A percentile compares a stretch with the other conserved stretches of the same genome.
These are phyloP conservation scores for Suillus cothurnatus DNA, from an alignment of 768 basidiomycete genomes.

Conservation along the genomic window DNA sequence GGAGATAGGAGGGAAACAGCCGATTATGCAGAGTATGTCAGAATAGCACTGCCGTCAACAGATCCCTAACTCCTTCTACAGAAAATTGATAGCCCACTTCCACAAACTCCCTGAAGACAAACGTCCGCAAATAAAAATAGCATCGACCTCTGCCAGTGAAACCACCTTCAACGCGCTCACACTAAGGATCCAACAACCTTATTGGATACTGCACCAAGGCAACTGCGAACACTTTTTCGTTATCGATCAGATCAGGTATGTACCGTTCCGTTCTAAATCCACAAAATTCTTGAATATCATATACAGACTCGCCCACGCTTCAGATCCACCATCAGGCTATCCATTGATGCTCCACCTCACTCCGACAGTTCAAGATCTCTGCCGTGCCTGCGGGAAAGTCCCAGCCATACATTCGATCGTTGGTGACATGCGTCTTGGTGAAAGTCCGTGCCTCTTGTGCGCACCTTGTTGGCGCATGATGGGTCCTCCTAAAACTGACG, in stretches of 20 bases:
- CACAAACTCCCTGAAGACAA: slow-evolving; percentile 34
- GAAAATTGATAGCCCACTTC: slow-evolving; percentile 49
- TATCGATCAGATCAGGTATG: slow-evolving; percentile 71
- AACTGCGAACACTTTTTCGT: slow-evolving; percentile 82
- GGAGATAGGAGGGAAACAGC: slow-evolving; percentile 48
- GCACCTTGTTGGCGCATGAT: slow-evolving; percentile 72
- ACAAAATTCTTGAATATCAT: slow-evolving; percentile 1
- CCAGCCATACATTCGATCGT: slow-evolving; percentile 70
- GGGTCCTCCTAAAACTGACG: slow-evolving; percentile 50
- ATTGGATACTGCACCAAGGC: slow-evolving; percentile 80
- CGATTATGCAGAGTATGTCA: slow-evolving; percentile 64
- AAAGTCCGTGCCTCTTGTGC: slow-evolving; percentile 78
- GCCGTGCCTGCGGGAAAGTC: slow-evolving; percentile 69
- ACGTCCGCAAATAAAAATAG: slow-evolving; percentile 37
- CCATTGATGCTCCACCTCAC: slow-evolving; percentile 70
- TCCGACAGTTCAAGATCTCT: slow-evolving; percentile 60
- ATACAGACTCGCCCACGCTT: slow-evolving; percentile 56
- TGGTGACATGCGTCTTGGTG: slow-evolving; percentile 73
- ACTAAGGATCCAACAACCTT: slow-evolving; percentile 71
- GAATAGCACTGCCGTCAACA: background rate
- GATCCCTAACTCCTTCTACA: slow-evolving; percentile 23
- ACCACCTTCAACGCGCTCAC: slow-evolving; percentile 55
- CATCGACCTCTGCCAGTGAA: slow-evolving; percentile 45
- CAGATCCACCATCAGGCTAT: slow-evolving; percentile 60
- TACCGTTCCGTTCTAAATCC: slow-evolving; percentile 2